A percentile compares a stretch with the other conserved stretches of the same genome.
Evolutionary conservation across 2,329 filamentous ascomycete genomes (phyloP).

Genomic region (Venturia carpophila): DNA sequence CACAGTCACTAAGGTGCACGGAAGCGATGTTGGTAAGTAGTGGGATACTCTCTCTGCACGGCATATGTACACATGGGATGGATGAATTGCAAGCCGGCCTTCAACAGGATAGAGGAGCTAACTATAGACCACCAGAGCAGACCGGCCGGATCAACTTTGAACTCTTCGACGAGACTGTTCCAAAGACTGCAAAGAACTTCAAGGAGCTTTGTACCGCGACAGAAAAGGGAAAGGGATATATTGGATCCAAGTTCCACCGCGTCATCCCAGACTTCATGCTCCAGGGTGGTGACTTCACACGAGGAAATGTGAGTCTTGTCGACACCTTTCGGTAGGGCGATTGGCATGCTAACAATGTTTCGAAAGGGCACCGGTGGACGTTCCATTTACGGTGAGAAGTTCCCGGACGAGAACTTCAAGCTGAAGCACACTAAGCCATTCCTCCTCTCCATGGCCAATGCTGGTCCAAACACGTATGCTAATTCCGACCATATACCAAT

Average conservation of each 20-base stretch:
- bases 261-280: conserved; percentile 93
- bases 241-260: conserved; percentile 80
- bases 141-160: conserved; percentile 77
- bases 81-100: not conserved
- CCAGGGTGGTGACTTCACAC: conserved; percentile 93
- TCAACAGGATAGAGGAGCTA: not conserved
- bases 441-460: conserved; percentile 92
- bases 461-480: conserved; percentile 78
- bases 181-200: conserved; percentile 85
- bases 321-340: not conserved
- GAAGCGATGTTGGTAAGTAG: conserved; percentile 46
- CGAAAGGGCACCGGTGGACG: conserved; percentile 76
- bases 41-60: conserved; percentile 19
- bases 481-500: not conserved
- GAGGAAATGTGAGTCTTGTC: conserved; percentile 67
- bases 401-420: conserved; percentile 85
- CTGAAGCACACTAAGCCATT: conserved; percentile 65
- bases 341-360: not conserved
- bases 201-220: conserved; percentile 65
- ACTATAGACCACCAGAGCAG: conserved; percentile 49
- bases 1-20: conserved; percentile 33
- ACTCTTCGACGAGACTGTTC: conserved; percentile 77
- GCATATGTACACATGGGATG: not conserved
- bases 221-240: conserved; percentile 78
- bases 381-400: conserved; percentile 94